Evolutionary conservation across 2,329 filamentous ascomycete genomes (phyloP).

Genomic region (Colletotrichum ledebouriae): DNA sequence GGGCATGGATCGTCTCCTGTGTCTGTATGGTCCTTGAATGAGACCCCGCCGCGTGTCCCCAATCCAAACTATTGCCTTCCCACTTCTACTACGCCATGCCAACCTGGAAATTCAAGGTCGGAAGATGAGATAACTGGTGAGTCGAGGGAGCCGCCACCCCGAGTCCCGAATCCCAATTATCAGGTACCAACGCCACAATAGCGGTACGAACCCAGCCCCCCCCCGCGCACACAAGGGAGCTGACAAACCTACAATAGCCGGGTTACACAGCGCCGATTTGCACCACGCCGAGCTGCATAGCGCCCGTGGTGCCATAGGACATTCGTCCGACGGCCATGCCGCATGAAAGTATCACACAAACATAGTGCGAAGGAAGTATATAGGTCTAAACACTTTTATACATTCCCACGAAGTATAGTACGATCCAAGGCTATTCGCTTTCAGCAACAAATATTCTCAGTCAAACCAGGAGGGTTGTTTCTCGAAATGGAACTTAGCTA

Average conservation of each 20-base stretch:
- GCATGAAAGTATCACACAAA: not conserved
- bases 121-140: not conserved
- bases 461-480: not conserved
- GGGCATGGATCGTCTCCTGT: not conserved
- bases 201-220: not conserved
- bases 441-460: not conserved
- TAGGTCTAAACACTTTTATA: not conserved
- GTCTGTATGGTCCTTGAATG: not conserved
- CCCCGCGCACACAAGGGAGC: conserved; percentile 2
- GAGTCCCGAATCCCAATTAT: not conserved
- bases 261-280: not conserved
- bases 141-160: not conserved
- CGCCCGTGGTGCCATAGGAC: not conserved
- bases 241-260: not conserved
- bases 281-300: too few relatives aligned
- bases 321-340: not conserved
- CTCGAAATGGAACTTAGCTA: not conserved
- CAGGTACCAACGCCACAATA: conserved; percentile 7
- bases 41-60: conserved; percentile 5
- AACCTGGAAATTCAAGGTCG: not conserved
- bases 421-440: not conserved
- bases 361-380: not conserved
- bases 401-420: not conserved
- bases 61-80: conserved; percentile 3
- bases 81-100: conserved; percentile 1